phyloP scores from a whole-genome alignment of 306 rosid genomes.

The Ormosia emarginata region DNA sequence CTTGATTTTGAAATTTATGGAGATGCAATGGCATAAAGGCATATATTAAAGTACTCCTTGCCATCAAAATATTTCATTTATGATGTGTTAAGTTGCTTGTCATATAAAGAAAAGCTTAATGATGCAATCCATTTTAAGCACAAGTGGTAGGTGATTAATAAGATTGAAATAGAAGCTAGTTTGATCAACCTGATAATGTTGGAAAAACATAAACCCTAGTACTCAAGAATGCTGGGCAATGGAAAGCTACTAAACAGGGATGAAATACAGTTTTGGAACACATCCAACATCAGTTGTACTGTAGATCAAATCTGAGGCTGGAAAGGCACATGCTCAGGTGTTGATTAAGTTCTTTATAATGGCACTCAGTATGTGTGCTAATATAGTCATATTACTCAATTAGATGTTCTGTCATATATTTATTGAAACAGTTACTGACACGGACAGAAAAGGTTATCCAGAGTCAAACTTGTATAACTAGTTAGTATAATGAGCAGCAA shows the following conservation, averaged over 20 bases:
- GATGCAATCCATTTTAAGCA: not conserved
- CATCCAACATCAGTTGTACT: not conserved
- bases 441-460: not conserved
- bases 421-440: not conserved
- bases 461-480: not conserved
- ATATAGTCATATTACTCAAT: constrained; percentile 9
- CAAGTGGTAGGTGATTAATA: not conserved
- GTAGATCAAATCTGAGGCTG: not conserved
- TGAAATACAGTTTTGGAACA: not conserved
- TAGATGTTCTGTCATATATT: not conserved
- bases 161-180: not conserved
- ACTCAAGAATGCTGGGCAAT: not conserved
- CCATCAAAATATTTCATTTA: not conserved
- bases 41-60: not conserved
- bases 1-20: constrained; percentile 23
- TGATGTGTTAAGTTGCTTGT: not conserved
- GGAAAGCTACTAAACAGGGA: not conserved
- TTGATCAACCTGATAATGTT: not conserved
- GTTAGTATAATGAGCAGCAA: not conserved
- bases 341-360: constrained; percentile 11
- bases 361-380: not conserved
- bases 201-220: not conserved
- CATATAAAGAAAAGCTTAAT: not conserved
- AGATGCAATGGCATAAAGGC: not conserved
- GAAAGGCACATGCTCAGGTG: not conserved